Evolutionary conservation across 768 basidiomycete species (phyloP), one percentile per base, ranked within the genome.

Genomic region (Dioszegia crocea): DNA sequence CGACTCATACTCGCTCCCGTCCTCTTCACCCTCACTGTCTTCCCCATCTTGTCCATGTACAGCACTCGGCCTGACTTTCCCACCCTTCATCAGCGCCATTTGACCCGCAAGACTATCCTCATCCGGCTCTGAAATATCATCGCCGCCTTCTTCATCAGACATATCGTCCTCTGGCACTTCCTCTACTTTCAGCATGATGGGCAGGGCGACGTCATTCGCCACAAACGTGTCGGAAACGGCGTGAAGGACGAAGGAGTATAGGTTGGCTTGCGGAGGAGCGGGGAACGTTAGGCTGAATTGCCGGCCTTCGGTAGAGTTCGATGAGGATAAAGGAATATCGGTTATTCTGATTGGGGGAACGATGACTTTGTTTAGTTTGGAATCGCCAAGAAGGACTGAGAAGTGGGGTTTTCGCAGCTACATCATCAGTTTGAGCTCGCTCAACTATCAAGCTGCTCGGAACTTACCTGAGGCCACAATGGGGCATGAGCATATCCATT

Each of bases 51-150:
- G 64, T 21, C 70, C 82, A 59, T 84, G 66, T 84, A 89, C 49
- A 91, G 77, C 38, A 89, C 76, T 59, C 71, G 84, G 86, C 83
- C 91, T 96, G 60, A 94, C 90, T 19, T 83, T 66, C 2, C 86
- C 88, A 3, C 93, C 93, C 43, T 88, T 85, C 90, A 99, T 91
- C 43, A 86, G 85, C 4, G 93, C 92, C 90, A 98, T 94, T 80
- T 99, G 96, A 8, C 96, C 96, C 4, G 92, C 96, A 51, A 98
- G 79, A 24, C 88, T 84, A 76, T 98, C 96, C 77, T 98, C 96
- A 29, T 98, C 96, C 0, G 96, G 96, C 48, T 98, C 96, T 0
- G 92, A 96, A 63, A 98, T 99, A 59, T 96, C 93, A 70, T 97
- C 92, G 33, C 94, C 93, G 21, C 79, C 82, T 56, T 82, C 80